These are phyloP conservation scores for Sinapis alba DNA, from an alignment of 441 rosid genomes.

Conservation along the genomic window DNA sequence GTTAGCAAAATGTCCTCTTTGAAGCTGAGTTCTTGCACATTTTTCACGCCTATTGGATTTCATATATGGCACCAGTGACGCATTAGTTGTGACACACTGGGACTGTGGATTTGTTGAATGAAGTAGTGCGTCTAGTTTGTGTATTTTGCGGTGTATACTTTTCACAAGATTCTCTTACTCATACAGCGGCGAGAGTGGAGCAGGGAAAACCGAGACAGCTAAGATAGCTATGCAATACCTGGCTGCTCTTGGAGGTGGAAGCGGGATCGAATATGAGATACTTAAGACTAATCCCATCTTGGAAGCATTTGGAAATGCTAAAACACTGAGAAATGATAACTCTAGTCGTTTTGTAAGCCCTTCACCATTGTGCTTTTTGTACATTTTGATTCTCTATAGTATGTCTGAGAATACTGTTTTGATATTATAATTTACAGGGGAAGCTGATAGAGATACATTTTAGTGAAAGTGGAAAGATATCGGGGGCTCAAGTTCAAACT, in stretches of 20 bases:
- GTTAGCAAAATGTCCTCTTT: conserved; percentile 49
- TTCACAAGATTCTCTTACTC: conserved; percentile 39
- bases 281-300: conserved; percentile 94
- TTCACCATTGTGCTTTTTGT: conserved; percentile 31
- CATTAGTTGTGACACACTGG: conserved; percentile 4
- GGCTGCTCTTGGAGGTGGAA: conserved; percentile 99
- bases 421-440: conserved; percentile 62
- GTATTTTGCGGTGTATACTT: conserved; percentile 20
- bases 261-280: conserved; percentile 97
- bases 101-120: conserved; percentile 7
- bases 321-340: conserved; percentile 94
- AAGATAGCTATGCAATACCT: conserved; percentile 99
- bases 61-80: not conserved
- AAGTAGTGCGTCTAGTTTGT: conserved; percentile 15
- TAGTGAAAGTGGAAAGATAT: conserved; percentile 96
- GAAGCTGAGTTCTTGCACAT: not conserved
- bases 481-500: conserved; percentile 97
- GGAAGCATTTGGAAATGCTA: conserved; percentile 99
- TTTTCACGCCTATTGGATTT: conserved; percentile 3
- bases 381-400: not conserved
- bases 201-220: conserved; percentile 99
- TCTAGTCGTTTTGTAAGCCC: conserved; percentile 98
- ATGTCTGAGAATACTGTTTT: conserved; percentile 15
- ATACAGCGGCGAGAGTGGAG: conserved; percentile 99
- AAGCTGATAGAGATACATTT: conserved; percentile 97